A percentile compares a stretch with the other conserved stretches of the same genome.
Conservation (phyloP, 257 asterid genomes). For the Marsdenia floribunda region DNA sequence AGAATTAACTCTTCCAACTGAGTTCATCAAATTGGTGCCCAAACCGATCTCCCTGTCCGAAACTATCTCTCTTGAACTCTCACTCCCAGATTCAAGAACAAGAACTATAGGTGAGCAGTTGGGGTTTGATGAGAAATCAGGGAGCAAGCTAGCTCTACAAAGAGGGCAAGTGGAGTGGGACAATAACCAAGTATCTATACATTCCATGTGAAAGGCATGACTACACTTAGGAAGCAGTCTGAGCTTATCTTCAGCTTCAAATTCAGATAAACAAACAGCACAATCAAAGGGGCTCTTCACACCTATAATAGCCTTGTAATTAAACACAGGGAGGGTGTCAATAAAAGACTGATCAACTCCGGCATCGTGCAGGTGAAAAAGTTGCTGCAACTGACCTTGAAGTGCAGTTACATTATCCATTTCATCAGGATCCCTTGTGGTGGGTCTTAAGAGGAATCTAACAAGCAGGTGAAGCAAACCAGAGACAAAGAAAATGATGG, state of each 20-base stretch:
- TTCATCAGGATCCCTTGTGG: slow-evolving; percentile 59
- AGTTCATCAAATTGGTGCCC: slow-evolving; percentile 5
- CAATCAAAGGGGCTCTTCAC: slow-evolving; percentile 86
- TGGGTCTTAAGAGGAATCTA: slow-evolving; percentile 55
- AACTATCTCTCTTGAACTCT: slow-evolving; percentile 60
- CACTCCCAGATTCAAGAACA: slow-evolving; percentile 82
- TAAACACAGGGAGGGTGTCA: slow-evolving; percentile 74
- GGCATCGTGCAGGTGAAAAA: slow-evolving; percentile 78
- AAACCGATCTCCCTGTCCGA: slow-evolving; percentile 25
- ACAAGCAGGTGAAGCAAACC: slow-evolving; percentile 86
- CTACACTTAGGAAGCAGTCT: slow-evolving; percentile 80
- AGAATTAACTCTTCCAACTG: slow-evolving; percentile 44
- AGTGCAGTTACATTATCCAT: slow-evolving; percentile 58
- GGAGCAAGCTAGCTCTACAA: slow-evolving; percentile 70
- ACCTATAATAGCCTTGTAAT: slow-evolving; percentile 80
- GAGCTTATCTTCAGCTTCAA: slow-evolving; percentile 73
- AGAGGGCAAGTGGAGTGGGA: slow-evolving; percentile 96
- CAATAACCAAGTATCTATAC: slow-evolving; percentile 92
- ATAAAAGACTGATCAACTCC: slow-evolving; percentile 95
- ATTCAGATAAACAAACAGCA: slow-evolving; percentile 92
- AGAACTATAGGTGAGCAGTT: slow-evolving; percentile 55
- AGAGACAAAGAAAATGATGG: slow-evolving; percentile 75
- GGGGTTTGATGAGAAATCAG: slow-evolving; percentile 41
- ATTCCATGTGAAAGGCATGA: slow-evolving; percentile 96
- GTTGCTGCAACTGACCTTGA: slow-evolving; percentile 95